Conservation (phyloP, 2,329 filamentous ascomycete genomes). For the Orbilia brochopaga region DNA sequence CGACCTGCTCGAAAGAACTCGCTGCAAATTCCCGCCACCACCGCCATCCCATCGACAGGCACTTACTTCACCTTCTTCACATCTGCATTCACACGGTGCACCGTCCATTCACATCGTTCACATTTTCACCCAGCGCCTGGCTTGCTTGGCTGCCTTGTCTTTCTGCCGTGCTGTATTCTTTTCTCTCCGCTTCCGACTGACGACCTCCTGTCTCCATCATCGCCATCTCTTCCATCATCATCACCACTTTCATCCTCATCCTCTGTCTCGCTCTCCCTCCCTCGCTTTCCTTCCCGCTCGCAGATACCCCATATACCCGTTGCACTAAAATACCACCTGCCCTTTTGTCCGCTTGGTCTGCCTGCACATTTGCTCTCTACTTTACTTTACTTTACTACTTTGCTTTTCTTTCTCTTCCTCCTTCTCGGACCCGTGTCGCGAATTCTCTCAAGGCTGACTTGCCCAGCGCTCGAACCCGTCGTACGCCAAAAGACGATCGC, state of each 20-base stretch:
- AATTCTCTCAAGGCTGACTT: constrained; percentile 9
- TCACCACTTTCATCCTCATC: neutral
- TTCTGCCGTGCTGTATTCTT: neutral
- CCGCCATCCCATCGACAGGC: constrained; percentile 35
- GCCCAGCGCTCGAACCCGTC: constrained; percentile 7
- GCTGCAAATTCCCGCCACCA: constrained; percentile 46
- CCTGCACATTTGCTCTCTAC: constrained; percentile 7
- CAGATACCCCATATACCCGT: constrained; percentile 12
- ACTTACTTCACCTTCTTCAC: neutral
- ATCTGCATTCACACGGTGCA: too few relatives aligned
- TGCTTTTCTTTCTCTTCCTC: neutral
- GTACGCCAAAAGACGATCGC: constrained; percentile 7
- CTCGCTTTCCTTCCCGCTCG: constrained; percentile 2
- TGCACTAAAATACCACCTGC: constrained; percentile 17
- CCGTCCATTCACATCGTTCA: too few relatives aligned
- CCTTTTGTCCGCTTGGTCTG: constrained; percentile 7
- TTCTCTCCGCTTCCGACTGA: constrained; percentile 1
- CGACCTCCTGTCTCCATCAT: constrained; percentile 19
- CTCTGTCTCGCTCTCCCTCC: constrained; percentile 14
- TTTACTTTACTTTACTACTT: neutral
- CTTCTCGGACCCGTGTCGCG: neutral
- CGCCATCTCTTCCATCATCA: constrained; percentile 37
- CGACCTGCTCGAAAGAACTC: neutral
- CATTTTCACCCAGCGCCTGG: too few relatives aligned
- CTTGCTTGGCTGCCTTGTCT: neutral